Conservation (phyloP, 108 stramenopile species). For the Pseudonitzschia delicatissima region DNA sequence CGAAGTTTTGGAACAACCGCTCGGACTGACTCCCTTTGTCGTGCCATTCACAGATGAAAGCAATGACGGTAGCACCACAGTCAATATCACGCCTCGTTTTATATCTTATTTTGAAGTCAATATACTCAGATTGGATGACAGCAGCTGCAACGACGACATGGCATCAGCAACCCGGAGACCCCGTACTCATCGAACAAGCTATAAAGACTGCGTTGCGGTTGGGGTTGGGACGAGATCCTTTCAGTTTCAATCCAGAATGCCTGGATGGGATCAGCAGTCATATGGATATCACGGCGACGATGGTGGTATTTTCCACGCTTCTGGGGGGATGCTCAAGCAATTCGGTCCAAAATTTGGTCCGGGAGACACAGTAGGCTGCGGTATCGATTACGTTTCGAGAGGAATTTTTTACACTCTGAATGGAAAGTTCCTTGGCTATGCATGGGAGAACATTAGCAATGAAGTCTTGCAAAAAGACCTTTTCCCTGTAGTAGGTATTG, state of each 20-base stretch:
- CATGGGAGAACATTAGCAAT: constrained; percentile 38
- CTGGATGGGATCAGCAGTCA: constrained; percentile 74
- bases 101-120: constrained; percentile 76
- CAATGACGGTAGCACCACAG: not conserved
- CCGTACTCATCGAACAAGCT: not conserved
- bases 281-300: constrained; percentile 87
- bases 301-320: constrained; percentile 72
- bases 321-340: constrained; percentile 58
- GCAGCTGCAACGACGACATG: not conserved
- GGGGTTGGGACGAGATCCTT: constrained; percentile 61
- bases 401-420: constrained; percentile 84
- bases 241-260: constrained; percentile 53
- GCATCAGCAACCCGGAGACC: not conserved
- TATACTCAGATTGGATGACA: constrained; percentile 29
- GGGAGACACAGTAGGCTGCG: constrained; percentile 88
- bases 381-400: constrained; percentile 54
- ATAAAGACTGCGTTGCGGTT: constrained; percentile 69
- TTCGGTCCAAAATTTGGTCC: constrained; percentile 72
- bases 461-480: constrained; percentile 46
- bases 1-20: not conserved
- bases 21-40: constrained; percentile 44
- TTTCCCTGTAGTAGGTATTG: constrained; percentile 81
- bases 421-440: constrained; percentile 83
- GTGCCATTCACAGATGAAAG: constrained; percentile 34
- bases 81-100: constrained; percentile 64